Evolutionary conservation across 768 basidiomycete genomes (phyloP).

Genomic region (Agaricus blazei): DNA sequence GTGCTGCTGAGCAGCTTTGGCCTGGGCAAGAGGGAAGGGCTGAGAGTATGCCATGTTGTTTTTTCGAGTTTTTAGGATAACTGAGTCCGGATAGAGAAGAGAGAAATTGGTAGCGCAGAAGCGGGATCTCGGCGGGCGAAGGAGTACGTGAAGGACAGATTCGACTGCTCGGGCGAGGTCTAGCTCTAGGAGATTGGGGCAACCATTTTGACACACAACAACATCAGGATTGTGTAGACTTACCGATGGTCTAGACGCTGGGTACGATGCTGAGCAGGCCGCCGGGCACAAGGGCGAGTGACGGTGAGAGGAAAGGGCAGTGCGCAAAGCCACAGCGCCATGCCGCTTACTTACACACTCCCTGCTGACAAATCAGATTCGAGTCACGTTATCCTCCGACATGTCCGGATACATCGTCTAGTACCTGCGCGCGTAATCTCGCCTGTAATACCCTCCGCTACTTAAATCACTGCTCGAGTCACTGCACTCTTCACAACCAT

Average conservation of each 20-base stretch:
- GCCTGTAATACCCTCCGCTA: not conserved
- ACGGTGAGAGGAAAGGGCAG: constrained; percentile 1
- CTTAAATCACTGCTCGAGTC: not conserved
- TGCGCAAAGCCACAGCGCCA: not conserved
- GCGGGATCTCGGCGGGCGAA: constrained; percentile 10
- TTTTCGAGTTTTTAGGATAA: not conserved
- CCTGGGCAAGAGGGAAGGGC: constrained; percentile 71
- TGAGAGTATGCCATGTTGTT: constrained; percentile 62
- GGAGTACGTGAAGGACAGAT: not conserved
- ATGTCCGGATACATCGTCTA: not conserved
- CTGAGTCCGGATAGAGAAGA: not conserved
- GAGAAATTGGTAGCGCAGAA: constrained; percentile 1
- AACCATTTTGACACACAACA: not conserved
- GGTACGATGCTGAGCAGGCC: not conserved
- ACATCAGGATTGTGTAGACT: not conserved
- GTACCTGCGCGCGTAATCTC: not conserved
- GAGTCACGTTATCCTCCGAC: too few species aligned
- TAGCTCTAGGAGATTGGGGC: not conserved
- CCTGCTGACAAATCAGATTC: constrained; percentile 1
- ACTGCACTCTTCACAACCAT: not conserved
- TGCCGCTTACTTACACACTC: not conserved
- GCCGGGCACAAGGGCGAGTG: not conserved
- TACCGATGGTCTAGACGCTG: not conserved
- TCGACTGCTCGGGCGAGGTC: constrained; percentile 6
- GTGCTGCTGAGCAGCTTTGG: constrained; percentile 39